Percentiles rank a stretch among this genome's conserved stretches.
Evolutionary conservation across 192 early-diverging fungal species (phyloP).

Genomic region (Piromyces sp.): DNA sequence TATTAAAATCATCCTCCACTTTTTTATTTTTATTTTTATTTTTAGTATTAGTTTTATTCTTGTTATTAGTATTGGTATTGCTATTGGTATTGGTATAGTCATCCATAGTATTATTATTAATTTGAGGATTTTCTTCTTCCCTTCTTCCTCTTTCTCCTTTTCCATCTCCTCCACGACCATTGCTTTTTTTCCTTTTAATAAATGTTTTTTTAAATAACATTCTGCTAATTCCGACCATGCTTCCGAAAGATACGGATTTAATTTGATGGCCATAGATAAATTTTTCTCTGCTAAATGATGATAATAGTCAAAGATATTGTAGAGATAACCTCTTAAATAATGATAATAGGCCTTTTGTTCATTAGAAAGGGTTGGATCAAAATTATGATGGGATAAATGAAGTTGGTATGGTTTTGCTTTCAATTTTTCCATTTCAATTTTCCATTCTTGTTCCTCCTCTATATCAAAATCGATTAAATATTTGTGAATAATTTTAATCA

Average conservation of each 20-base stretch:
- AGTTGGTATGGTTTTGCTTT: neutral
- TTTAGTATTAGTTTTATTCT: too few relatives aligned
- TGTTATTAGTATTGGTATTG: too few relatives aligned
- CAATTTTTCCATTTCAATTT: neutral
- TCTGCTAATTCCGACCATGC: neutral
- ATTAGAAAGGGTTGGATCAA: neutral
- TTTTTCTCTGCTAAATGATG: neutral
- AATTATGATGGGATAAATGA: neutral
- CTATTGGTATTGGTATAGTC: too few relatives aligned
- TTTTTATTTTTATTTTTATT: too few relatives aligned
- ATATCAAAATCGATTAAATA: neutral
- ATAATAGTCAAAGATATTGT: neutral
- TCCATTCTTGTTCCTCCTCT: neutral
- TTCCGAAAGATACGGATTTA: neutral
- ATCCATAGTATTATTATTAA: too few relatives aligned
- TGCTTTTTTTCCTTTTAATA: neutral
- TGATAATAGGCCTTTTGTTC: neutral
- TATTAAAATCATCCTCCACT: too few relatives aligned
- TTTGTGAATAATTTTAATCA: neutral
- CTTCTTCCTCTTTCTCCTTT: too few relatives aligned
- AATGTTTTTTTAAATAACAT: neutral
- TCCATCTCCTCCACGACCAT: too few relatives aligned
- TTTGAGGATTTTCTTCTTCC: too few relatives aligned
- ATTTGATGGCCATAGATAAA: neutral
- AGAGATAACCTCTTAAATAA: neutral